Conservation (phyloP, 257 asterid genomes). For the Dorcoceras hygrometricum region DNA sequence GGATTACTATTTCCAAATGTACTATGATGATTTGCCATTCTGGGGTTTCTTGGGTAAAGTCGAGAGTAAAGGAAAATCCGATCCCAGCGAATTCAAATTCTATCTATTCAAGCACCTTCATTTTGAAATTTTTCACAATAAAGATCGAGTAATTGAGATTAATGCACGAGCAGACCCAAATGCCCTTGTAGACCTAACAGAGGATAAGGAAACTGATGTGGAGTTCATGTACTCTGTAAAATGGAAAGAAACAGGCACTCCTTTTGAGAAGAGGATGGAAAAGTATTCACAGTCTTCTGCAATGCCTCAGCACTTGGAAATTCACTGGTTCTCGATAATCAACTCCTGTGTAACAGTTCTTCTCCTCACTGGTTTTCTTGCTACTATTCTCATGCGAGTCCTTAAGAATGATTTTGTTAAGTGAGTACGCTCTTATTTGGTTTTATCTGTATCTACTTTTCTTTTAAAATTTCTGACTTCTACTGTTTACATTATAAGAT, state of each 20-base stretch:
- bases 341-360: conserved; percentile 65
- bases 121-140: conserved; percentile 41
- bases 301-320: conserved; percentile 52
- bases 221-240: conserved; percentile 51
- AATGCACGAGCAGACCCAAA: conserved; percentile 49
- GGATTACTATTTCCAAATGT: conserved; percentile 61
- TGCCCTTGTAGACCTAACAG: conserved; percentile 48
- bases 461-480: neutral
- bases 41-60: conserved; percentile 63
- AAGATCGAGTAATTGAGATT: conserved; percentile 49
- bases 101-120: conserved; percentile 46
- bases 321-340: conserved; percentile 60
- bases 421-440: conserved; percentile 27
- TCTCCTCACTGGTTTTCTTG: conserved; percentile 58
- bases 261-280: conserved; percentile 60
- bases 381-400: conserved; percentile 58
- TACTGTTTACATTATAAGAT: conserved; percentile 25
- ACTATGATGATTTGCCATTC: conserved; percentile 58
- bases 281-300: conserved; percentile 52
- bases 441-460: neutral
- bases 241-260: conserved; percentile 52
- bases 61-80: conserved; percentile 45
- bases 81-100: conserved; percentile 46
- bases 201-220: conserved; percentile 43
- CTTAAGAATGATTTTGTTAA: conserved; percentile 56